Evolutionary conservation across 169 alveolate species (phyloP).

Genomic region (Perkinsus chesapeaki): DNA sequence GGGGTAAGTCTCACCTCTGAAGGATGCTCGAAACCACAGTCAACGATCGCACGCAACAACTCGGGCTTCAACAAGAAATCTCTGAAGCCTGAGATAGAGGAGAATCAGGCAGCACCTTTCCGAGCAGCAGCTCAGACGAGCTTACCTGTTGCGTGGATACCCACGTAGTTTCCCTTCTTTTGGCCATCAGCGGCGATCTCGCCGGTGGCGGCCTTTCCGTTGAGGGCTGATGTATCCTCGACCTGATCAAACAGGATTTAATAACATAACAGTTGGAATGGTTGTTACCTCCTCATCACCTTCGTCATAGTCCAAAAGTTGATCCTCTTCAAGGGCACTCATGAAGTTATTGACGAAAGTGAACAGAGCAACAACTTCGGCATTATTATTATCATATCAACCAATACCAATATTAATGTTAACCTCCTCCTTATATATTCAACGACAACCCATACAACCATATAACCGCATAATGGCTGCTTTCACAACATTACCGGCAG

Average conservation of each 20-base stretch:
- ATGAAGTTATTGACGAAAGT: background rate
- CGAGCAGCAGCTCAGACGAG: conserved; percentile 74
- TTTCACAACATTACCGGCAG: no score
- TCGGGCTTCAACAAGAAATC: conserved; percentile 95
- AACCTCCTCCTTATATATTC: background rate
- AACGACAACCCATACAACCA: no score
- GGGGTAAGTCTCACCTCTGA: conserved; percentile 61
- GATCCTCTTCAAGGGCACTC: background rate
- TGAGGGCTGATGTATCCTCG: background rate
- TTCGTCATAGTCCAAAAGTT: background rate
- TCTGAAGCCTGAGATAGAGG: conserved; percentile 77
- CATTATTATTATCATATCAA: background rate
- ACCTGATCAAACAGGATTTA: background rate
- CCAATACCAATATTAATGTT: background rate
- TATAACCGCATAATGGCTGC: no score
- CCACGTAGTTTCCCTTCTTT: conserved; percentile 60
- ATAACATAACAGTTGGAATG: background rate
- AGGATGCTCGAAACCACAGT: conserved; percentile 98
- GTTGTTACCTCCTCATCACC: background rate
- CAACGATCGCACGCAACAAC: conserved; percentile 89
- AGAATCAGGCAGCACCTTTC: background rate
- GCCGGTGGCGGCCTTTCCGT: background rate
- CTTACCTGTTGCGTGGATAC: conserved; percentile 83
- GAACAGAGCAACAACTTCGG: conserved; percentile 2
- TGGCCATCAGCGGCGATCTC: background rate